Base-by-base conservation (phyloP, 768 basidiomycete genomes). In the Leccinum fibrillosum region DNA sequence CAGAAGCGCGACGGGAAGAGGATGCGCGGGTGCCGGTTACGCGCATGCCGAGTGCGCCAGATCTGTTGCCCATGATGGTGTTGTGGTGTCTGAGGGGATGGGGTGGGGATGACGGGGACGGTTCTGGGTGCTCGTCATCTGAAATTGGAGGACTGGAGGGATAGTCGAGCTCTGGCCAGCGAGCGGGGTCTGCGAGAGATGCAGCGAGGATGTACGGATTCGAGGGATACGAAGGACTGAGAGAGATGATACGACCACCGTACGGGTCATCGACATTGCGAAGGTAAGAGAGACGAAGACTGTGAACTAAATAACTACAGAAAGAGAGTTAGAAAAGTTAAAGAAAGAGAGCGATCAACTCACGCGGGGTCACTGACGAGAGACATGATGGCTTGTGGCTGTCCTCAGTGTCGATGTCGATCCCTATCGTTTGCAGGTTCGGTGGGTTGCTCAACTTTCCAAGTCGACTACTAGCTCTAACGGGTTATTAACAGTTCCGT, bases 211-310 rank as follows among this genome's bases (percentile, higher is more conserved):
- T 86, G 71, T 94, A 94, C 1, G 92, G 88, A 68, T 95, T 96
- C 12, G 86, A 79, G 17, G 84, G 76, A 76, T 92, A 90, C 0
- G 85, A 80, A 0, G 89, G 88, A 67, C 88, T 86, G 52, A 95
- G 78, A 6, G 91, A 84, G 64, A 97, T 86, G 66, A 96, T 79
- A 30, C 92, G 83, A 0, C 86, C 75, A 13, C 90, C 90, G 67
- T 94, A 92, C 1, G 88, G 86, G 67, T 97, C 94, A 57, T 93
- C 89, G 42, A 93, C 85, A 64, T 88, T 85, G 59, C 93, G 89
- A n/a, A 98, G 79, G 69, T 94, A 94, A 12, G 88, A 85, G 26
- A 98, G 77, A 5, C 94, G 87, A 5, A 97, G 78, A 62, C 82
- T 85, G 70, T 97, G 95, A 8, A 95, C 89, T 37, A 96, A 78